Evolutionary conservation across 768 basidiomycete genomes (phyloP).

Genomic region (Podaxis pistillaris): DNA sequence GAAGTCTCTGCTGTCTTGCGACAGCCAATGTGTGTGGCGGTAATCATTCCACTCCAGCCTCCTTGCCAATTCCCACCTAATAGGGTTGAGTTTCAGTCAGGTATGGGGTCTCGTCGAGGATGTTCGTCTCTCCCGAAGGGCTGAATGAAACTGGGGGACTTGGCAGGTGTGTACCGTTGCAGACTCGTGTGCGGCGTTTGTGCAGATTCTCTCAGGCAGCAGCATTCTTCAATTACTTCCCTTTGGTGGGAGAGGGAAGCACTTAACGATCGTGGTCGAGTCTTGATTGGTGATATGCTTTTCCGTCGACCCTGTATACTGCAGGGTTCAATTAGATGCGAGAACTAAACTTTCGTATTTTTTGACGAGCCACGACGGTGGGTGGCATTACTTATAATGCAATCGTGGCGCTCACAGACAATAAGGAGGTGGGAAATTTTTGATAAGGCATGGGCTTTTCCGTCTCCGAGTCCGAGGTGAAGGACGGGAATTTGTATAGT

Average conservation of each 20-base stretch:
- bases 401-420: background rate
- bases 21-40: background rate
- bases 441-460: background rate
- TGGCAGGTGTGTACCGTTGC: background rate
- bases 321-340: conserved; percentile 8
- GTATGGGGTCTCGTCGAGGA: background rate
- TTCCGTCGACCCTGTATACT: conserved; percentile 6
- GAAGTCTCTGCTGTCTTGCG: background rate
- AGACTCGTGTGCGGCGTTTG: background rate
- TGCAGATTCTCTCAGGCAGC: background rate
- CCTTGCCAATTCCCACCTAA: background rate
- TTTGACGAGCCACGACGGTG: background rate
- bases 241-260: conserved; percentile 3
- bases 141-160: background rate
- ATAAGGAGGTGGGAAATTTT: background rate
- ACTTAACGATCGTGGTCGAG: background rate
- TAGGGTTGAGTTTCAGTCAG: background rate
- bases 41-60: background rate
- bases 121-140: background rate
- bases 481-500: background rate
- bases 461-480: conserved; percentile 2
- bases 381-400: background rate
- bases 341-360: background rate
- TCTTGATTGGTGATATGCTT: conserved; percentile 2
- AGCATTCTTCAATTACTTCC: background rate